These are phyloP conservation scores for Coemansia sp. DNA, from an alignment of 192 early-diverging fungal species.

Conservation along the genomic window DNA sequence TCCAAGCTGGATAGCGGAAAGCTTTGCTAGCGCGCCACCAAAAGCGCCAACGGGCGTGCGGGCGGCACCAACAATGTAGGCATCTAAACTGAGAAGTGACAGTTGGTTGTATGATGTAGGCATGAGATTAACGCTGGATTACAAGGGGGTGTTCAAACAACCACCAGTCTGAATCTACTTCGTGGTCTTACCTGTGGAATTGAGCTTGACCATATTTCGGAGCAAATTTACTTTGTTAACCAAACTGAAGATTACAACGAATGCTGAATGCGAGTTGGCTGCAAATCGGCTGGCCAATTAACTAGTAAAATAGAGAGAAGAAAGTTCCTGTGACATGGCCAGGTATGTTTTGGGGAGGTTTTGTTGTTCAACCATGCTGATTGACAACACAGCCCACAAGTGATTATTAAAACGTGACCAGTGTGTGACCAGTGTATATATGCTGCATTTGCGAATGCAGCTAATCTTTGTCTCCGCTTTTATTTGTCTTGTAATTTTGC, in stretches of 20 bases:
- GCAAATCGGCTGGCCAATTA: neutral
- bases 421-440: no score
- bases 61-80: slow-evolving; percentile 86
- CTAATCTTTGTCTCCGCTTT: no score
- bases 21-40: slow-evolving; percentile 80
- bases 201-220: slow-evolving; percentile 23
- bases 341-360: no score
- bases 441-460: no score
- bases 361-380: no score
- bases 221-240: neutral
- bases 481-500: no score
- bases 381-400: no score
- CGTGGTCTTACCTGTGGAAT: slow-evolving; percentile 19
- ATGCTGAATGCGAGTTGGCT: slow-evolving; percentile 5
- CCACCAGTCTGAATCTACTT: neutral
- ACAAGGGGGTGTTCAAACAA: neutral
- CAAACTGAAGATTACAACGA: slow-evolving; percentile 21
- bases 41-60: slow-evolving; percentile 93
- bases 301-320: neutral
- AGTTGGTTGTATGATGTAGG: neutral
- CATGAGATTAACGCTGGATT: neutral
- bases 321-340: no score
- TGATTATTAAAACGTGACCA: no score
- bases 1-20: slow-evolving; percentile 83
- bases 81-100: slow-evolving; percentile 51